Evolutionary conservation across 1,139 yeast species (phyloP).

Genomic region (Lodderomyces orthopsilosis): DNA sequence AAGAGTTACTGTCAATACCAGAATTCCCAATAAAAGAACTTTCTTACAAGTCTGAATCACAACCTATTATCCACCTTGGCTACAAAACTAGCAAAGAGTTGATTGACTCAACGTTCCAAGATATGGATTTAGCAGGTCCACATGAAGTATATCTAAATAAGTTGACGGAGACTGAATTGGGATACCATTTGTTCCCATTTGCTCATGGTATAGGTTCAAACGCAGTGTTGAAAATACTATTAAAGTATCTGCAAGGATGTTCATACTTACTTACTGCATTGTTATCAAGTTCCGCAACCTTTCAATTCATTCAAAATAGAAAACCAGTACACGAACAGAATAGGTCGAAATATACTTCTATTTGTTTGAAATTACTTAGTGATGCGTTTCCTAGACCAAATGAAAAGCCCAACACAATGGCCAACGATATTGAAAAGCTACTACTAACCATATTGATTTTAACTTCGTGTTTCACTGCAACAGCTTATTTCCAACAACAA

Average conservation of each 20-base stretch:
- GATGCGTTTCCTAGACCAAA: slow-evolving; percentile 28
- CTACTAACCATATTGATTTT: slow-evolving; percentile 38
- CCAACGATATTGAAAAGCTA: slow-evolving; percentile 36
- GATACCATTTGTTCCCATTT: slow-evolving; percentile 38
- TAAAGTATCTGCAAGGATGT: slow-evolving; percentile 34
- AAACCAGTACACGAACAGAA: slow-evolving; percentile 28
- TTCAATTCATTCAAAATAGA: slow-evolving; percentile 34
- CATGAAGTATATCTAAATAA: slow-evolving; percentile 32
- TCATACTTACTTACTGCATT: slow-evolving; percentile 35
- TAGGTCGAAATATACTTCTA: slow-evolving; percentile 30
- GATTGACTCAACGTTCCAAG: slow-evolving; percentile 23
- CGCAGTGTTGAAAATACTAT: slow-evolving; percentile 31
- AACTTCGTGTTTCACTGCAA: slow-evolving; percentile 38
- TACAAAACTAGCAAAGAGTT: slow-evolving; percentile 19
- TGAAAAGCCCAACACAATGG: slow-evolving; percentile 15
- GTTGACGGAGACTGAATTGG: slow-evolving; percentile 27
- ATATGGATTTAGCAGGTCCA: slow-evolving; percentile 25
- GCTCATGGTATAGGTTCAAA: slow-evolving; percentile 36
- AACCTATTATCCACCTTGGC: background rate
- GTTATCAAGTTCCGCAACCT: slow-evolving; percentile 38
- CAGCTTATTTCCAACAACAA: slow-evolving; percentile 12
- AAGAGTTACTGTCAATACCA: background rate
- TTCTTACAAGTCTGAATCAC: background rate
- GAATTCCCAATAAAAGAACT: background rate
- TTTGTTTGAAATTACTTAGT: slow-evolving; percentile 32